phyloP scores from a whole-genome alignment of 306 rosid species.

The Luffa aegyptiaca region DNA sequence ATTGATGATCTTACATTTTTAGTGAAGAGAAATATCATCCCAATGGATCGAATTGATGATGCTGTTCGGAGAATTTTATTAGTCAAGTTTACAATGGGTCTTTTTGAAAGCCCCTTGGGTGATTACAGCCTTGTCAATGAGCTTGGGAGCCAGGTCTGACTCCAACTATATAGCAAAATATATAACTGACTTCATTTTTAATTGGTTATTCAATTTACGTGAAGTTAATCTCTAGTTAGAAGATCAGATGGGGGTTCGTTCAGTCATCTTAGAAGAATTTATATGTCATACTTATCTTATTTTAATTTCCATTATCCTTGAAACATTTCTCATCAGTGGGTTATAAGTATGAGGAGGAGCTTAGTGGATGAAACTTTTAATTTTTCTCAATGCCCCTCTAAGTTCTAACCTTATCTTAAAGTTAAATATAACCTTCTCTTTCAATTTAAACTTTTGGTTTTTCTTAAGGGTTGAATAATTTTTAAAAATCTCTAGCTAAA shows the following conservation, averaged over 20 bases:
- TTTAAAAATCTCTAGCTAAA: not conserved
- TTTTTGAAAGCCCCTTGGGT: constrained; percentile 79
- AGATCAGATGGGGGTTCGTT: not conserved
- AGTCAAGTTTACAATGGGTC: constrained; percentile 86
- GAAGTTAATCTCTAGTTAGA: not conserved
- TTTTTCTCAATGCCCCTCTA: not conserved
- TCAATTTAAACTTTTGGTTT: not conserved
- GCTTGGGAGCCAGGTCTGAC: constrained; percentile 85
- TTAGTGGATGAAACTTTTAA: not conserved
- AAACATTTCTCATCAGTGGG: not conserved
- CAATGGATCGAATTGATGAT: constrained; percentile 85
- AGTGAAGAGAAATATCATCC: constrained; percentile 60
- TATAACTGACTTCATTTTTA: not conserved
- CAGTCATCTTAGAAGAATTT: not conserved
- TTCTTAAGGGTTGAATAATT: not conserved
- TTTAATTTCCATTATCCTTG: not conserved
- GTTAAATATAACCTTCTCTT: not conserved
- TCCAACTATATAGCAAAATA: not conserved
- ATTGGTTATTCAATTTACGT: not conserved
- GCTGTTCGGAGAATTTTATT: constrained; percentile 78
- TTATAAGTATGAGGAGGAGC: not conserved
- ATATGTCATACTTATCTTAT: not conserved
- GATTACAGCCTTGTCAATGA: constrained; percentile 79
- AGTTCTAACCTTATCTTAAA: not conserved
- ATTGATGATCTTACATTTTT: constrained; percentile 55